These are phyloP conservation scores for Zizania latifolia DNA, from an alignment of 176 grass and related monocot species.

Conservation along the genomic window DNA sequence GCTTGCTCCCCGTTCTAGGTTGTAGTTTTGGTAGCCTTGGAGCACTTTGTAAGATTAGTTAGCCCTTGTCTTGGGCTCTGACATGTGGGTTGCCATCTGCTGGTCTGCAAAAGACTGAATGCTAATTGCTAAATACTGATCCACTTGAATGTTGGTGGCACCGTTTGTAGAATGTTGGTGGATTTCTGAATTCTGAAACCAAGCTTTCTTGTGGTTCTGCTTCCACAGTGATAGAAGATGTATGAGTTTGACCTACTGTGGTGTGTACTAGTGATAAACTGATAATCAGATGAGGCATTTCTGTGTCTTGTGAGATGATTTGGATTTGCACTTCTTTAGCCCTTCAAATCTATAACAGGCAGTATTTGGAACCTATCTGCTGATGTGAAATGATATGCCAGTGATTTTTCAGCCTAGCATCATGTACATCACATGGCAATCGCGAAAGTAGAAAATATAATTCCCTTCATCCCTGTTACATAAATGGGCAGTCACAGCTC, in stretches of 20 bases:
- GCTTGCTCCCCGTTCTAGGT: slow-evolving; percentile 24
- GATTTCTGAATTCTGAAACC: background rate
- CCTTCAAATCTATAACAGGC: background rate
- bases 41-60: slow-evolving; percentile 29
- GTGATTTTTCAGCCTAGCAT: background rate
- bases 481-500: background rate
- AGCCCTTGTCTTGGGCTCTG: slow-evolving; percentile 14
- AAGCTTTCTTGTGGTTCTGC: background rate
- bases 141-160: too few species aligned
- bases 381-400: background rate
- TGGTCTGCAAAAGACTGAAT: background rate
- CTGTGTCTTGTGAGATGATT: background rate
- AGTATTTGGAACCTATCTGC: background rate
- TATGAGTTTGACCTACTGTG: background rate
- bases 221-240: background rate
- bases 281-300: background rate
- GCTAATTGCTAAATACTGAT: background rate
- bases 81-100: background rate
- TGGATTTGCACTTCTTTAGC: background rate
- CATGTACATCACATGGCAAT: background rate
- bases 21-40: slow-evolving; percentile 19
- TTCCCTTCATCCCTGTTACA: background rate
- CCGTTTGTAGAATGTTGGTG: background rate
- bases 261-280: background rate
- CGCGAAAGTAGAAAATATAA: background rate